These are phyloP conservation scores for Cercophora samala DNA, from an alignment of 495 filamentous ascomycete species.

Conservation along the genomic window DNA sequence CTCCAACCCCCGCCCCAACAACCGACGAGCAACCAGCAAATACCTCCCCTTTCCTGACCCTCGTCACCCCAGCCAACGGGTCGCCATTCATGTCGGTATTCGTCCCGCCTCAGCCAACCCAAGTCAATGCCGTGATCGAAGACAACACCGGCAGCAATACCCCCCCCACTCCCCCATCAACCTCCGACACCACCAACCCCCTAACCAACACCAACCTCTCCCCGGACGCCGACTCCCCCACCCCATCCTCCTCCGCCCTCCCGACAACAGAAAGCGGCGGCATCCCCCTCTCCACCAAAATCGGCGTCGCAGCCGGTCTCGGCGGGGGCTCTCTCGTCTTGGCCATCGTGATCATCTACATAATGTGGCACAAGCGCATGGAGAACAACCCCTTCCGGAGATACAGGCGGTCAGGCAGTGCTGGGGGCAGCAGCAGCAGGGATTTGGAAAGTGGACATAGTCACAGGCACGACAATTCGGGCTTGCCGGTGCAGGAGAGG, in stretches of 20 bases:
- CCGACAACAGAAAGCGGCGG: background rate
- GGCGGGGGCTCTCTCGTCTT: constrained; percentile 18
- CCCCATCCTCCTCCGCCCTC: background rate
- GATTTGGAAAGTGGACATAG: background rate
- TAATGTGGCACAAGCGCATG: constrained; percentile 27
- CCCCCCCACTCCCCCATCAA: background rate
- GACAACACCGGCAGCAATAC: background rate
- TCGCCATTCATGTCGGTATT: constrained; percentile 26
- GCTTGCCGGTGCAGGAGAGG: constrained; percentile 15
- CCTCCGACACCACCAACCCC: background rate
- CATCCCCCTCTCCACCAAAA: constrained; percentile 22
- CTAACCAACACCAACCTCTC: background rate
- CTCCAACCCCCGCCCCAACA: background rate
- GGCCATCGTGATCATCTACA: background rate
- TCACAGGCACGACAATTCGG: too few species aligned
- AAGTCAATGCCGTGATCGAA: constrained; percentile 11
- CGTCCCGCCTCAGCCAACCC: constrained; percentile 17
- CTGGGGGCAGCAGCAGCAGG: background rate
- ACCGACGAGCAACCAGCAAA: background rate
- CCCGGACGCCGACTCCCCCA: background rate
- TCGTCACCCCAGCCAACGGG: constrained; percentile 10
- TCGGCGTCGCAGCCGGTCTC: constrained; percentile 25
- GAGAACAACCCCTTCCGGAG: background rate
- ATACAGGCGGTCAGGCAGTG: background rate
- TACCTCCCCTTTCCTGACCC: background rate